Conservation (phyloP, 2,329 filamentous ascomycete genomes). For the Colletotrichum endophyticum region DNA sequence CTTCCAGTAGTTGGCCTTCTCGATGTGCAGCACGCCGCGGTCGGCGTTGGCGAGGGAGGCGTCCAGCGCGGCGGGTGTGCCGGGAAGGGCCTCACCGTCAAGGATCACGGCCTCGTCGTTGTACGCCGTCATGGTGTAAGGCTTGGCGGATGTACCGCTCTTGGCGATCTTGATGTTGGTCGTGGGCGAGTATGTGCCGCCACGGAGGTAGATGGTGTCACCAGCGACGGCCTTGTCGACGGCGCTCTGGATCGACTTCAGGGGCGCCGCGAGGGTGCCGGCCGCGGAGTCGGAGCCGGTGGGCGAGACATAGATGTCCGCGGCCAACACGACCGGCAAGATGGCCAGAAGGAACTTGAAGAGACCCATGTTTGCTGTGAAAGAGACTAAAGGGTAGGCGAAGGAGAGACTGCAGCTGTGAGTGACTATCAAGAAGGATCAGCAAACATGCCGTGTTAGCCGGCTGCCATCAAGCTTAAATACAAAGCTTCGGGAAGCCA, state of each 20-base stretch:
- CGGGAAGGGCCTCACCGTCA: constrained; percentile 44
- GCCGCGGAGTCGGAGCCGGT: constrained; percentile 41
- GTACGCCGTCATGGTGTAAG: constrained; percentile 47
- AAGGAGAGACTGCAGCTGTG: constrained; percentile 5
- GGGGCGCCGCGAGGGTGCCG: constrained; percentile 43
- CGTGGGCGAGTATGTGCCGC: constrained; percentile 43
- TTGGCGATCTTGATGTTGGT: constrained; percentile 53
- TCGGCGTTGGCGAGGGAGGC: constrained; percentile 42
- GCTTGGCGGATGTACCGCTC: constrained; percentile 42
- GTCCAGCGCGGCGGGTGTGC: constrained; percentile 46
- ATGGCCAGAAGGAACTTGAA: constrained; percentile 18
- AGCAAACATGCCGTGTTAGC: neutral
- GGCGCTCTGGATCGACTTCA: constrained; percentile 50
- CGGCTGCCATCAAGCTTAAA: constrained; percentile 18
- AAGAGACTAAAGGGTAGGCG: neutral
- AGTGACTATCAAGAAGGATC: neutral
- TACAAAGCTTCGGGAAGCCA: constrained; percentile 2
- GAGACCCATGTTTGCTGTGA: constrained; percentile 9
- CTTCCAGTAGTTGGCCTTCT: constrained; percentile 36
- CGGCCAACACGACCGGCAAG: constrained; percentile 24
- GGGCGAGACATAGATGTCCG: constrained; percentile 50
- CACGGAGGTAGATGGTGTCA: constrained; percentile 40
- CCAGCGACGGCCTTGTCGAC: constrained; percentile 49
- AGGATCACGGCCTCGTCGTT: constrained; percentile 47
- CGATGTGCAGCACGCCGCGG: constrained; percentile 52